Conservation (phyloP, 2,329 filamentous ascomycete species). For the Macrophomina tecta region DNA sequence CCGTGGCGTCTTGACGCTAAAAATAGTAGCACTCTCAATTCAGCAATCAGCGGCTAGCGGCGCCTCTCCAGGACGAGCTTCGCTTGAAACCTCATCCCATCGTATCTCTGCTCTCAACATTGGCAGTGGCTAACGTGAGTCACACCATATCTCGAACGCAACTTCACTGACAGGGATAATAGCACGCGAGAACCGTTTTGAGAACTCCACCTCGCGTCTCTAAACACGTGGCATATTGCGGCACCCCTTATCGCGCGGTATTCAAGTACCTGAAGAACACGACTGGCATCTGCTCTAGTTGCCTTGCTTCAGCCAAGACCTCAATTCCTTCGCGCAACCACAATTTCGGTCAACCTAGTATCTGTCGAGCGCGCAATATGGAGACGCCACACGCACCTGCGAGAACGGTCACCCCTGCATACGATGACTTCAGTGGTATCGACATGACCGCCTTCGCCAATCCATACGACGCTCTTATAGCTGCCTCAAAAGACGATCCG, state of each 20-base stretch:
- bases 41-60: slow-evolving; percentile 14
- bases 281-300: background rate
- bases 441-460: slow-evolving; percentile 60
- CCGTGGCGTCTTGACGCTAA: background rate
- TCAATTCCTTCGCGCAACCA: background rate
- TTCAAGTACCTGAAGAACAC: background rate
- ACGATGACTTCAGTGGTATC: slow-evolving; percentile 49
- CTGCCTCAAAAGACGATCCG: slow-evolving; percentile 68
- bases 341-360: background rate
- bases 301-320: background rate
- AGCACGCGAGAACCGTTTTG: background rate
- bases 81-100: background rate
- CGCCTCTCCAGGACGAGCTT: background rate
- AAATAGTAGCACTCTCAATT: slow-evolving; percentile 5
- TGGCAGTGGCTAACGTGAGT: background rate
- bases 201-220: background rate
- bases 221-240: slow-evolving; percentile 4
- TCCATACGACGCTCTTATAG: slow-evolving; percentile 77
- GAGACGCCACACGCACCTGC: slow-evolving; percentile 18
- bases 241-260: background rate
- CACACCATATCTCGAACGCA: background rate
- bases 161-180: background rate
- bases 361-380: background rate
- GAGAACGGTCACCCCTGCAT: slow-evolving; percentile 20
- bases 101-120: background rate